phyloP scores from a whole-genome alignment of 306 rosid species.

The Quercus agrifolia region DNA sequence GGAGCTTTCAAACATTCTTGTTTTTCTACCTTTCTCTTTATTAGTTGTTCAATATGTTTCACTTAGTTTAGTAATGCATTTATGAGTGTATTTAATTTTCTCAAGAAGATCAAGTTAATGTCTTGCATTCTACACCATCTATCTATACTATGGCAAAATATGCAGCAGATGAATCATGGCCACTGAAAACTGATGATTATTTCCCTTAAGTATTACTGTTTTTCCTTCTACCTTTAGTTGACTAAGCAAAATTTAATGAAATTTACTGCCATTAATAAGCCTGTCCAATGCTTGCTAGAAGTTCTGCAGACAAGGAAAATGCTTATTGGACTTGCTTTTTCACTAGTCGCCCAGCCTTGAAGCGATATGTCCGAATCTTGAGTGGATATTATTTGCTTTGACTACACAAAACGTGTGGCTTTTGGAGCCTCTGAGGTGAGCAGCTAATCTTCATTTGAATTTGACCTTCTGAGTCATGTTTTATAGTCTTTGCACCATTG shows the following conservation, averaged over 20 bases:
- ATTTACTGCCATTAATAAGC: too few relatives aligned
- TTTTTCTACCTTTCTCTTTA: background rate
- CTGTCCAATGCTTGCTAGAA: too few relatives aligned
- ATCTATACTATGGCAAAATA: constrained; percentile 69
- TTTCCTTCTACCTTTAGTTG: too few relatives aligned
- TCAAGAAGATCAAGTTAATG: constrained; percentile 87
- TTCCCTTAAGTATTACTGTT: constrained; percentile 58
- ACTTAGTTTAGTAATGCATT: constrained; percentile 14
- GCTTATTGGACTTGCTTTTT: constrained; percentile 41
- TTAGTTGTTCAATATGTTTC: background rate
- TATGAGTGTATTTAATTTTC: constrained; percentile 9
- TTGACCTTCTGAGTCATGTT: too few relatives aligned
- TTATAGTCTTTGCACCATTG: too few relatives aligned
- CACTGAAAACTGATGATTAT: constrained; percentile 79
- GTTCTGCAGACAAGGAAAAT: constrained; percentile 43
- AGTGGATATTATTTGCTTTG: constrained; percentile 1
- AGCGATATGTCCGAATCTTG: too few relatives aligned
- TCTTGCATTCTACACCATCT: constrained; percentile 87
- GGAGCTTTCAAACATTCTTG: background rate
- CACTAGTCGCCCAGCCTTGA: too few relatives aligned
- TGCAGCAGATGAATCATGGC: constrained; percentile 76
- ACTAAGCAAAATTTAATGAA: too few relatives aligned
- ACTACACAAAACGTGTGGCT: too few relatives aligned
- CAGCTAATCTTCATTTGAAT: too few relatives aligned
- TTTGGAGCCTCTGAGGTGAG: too few relatives aligned